Base-by-base conservation (phyloP, 2,329 filamentous ascomycete species). In the Scedosporium dehoogii region DNA sequence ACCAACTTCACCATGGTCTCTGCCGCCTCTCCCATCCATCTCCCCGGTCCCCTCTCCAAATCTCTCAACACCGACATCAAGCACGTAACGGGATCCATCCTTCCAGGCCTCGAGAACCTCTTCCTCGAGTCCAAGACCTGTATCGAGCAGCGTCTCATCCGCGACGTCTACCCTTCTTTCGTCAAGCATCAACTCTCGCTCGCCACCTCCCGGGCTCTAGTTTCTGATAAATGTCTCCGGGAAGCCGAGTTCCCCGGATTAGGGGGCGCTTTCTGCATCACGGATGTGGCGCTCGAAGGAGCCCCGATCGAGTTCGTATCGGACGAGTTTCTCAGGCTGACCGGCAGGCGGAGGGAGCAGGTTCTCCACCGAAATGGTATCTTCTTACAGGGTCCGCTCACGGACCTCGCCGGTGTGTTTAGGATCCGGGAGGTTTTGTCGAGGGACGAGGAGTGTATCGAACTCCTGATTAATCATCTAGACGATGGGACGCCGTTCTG, bases 231-330 rank as follows among this genome's bases (percentile, higher is more conserved):
- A 0, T 70, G 69, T n/a, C 70, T 71, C 21, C 69, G 71, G 1
- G 64, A 67, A 7, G 70, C 71, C 4, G 68, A 73, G 59, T 85
- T 80, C 61, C 78, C 79, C 2, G 84, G 84, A 0, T 74, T 87
- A 0, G 83, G 82, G 7, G 77, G 82, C 58, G 82, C 82, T 23
- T 86, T 86, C 65, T 83, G 82, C 62, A 68, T 86, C 16, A 84
- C 80, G 0, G 79, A 85, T 66, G 80, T 81, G 0, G 67, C 71
- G 4, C 73, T 74, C 53, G 73, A 76, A 0, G 79, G 83, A 59
- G 82, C 82, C 63, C 79, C 81, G 0, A 78, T 83, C 46, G 64
- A 76, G 0, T 79, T 71, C 63, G 77, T 76, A 3, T 81, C 80
- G 0, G 79, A 83, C 62, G 79, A 79, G 1, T 84, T 83, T 63